These are phyloP conservation scores for Zasmidium cellare DNA, from an alignment of 2,329 filamentous ascomycete genomes.

Conservation along the genomic window DNA sequence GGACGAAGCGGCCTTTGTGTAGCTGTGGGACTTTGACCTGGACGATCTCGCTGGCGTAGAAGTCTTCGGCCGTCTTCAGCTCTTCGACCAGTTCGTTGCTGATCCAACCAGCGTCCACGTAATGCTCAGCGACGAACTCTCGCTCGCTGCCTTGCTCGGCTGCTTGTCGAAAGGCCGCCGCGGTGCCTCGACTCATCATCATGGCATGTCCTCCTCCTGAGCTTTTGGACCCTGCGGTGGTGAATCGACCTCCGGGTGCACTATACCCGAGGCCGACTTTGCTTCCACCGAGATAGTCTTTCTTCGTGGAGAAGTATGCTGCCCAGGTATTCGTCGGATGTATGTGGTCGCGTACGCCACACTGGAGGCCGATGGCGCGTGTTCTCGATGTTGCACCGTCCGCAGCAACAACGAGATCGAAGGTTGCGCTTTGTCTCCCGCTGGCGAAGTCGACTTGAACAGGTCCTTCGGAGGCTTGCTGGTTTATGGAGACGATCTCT, in stretches of 20 bases:
- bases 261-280: constrained; percentile 41
- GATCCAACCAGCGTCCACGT: constrained; percentile 25
- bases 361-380: constrained; percentile 46
- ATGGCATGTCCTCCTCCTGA: neutral
- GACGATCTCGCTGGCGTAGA: constrained; percentile 30
- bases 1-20: constrained; percentile 37
- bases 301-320: constrained; percentile 44
- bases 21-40: constrained; percentile 37
- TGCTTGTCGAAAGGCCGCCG: constrained; percentile 44
- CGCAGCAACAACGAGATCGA: constrained; percentile 51
- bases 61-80: constrained; percentile 24
- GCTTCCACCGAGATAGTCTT: constrained; percentile 41
- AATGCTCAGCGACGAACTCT: constrained; percentile 27
- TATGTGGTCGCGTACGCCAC: constrained; percentile 42
- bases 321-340: constrained; percentile 41
- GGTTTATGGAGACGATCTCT: constrained; percentile 39
- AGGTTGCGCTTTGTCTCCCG: constrained; percentile 38
- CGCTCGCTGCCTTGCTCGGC: constrained; percentile 36
- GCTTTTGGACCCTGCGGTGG: constrained; percentile 32
- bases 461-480: constrained; percentile 29
- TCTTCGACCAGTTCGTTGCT: constrained; percentile 17
- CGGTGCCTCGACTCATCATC: neutral
- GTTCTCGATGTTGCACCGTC: constrained; percentile 52
- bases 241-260: constrained; percentile 40
- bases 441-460: constrained; percentile 45